Conservation (phyloP, 805 yeast genomes). For the Candida namnaoensis region DNA sequence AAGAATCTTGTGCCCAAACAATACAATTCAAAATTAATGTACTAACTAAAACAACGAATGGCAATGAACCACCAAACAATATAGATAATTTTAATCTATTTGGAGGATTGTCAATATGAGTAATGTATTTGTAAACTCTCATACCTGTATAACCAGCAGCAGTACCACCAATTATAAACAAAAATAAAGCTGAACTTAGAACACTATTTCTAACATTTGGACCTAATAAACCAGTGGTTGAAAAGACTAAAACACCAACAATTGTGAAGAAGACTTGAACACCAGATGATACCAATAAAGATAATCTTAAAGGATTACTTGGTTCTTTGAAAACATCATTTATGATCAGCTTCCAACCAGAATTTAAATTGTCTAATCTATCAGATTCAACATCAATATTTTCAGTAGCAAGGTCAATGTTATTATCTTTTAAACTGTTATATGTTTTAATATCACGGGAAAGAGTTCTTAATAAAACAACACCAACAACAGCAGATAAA, state of each 20-base stretch:
- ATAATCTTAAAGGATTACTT: conserved; percentile 33
- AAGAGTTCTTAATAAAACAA: conserved; percentile 50
- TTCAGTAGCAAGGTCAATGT: conserved; percentile 14
- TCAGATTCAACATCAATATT: conserved; percentile 16
- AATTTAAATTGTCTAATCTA: conserved; percentile 15
- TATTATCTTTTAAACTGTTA: conserved; percentile 12
- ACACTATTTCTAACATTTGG: conserved; percentile 65
- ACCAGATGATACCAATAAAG: conserved; percentile 64
- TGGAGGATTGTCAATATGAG: conserved; percentile 19
- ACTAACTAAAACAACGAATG: conserved; percentile 35
- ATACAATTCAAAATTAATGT: conserved; percentile 54
- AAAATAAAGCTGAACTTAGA: conserved; percentile 46
- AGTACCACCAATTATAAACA: conserved; percentile 63
- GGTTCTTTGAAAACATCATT: conserved; percentile 52
- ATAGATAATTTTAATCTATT: conserved; percentile 21
- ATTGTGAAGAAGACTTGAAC: conserved; percentile 62
- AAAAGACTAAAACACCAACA: conserved; percentile 48
- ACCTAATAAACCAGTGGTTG: conserved; percentile 51
- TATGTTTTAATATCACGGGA: conserved; percentile 36
- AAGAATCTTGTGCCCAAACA: conserved; percentile 70
- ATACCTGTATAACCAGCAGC: conserved; percentile 70
- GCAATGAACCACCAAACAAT: conserved; percentile 41
- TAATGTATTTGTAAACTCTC: conserved; percentile 48
- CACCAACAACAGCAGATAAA: conserved; percentile 55
- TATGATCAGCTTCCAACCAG: conserved; percentile 47